Evolutionary conservation across 2,329 filamentous ascomycete genomes (phyloP).

Genomic region (Onygenales sp.): DNA sequence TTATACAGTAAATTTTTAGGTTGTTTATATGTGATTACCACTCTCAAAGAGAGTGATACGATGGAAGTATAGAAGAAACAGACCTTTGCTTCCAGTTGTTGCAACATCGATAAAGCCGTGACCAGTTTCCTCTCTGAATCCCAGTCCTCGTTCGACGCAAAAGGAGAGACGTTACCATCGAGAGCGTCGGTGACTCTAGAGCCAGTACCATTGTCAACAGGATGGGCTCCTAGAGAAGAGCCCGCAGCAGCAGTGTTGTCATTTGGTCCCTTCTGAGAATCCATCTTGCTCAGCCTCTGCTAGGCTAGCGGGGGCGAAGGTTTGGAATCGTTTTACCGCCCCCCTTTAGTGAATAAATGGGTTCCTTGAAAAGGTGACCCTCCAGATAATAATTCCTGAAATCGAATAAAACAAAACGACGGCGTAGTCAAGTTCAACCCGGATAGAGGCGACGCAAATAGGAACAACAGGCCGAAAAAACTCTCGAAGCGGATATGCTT

Average conservation of each 20-base stretch:
- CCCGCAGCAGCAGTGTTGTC: not conserved
- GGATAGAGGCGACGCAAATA: no score
- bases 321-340: no score
- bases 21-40: not conserved
- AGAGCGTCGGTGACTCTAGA: not conserved
- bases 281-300: not conserved
- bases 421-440: no score
- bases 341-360: no score
- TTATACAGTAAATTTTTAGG: not conserved
- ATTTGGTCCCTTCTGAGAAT: not conserved
- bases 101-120: conserved; percentile 30
- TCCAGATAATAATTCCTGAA: no score
- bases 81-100: conserved; percentile 26
- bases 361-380: no score
- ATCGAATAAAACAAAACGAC: no score
- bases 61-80: not conserved
- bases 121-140: conserved; percentile 30
- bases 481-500: no score
- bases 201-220: not conserved
- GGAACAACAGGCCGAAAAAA: no score
- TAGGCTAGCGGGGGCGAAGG: no score
- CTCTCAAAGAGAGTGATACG: not conserved
- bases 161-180: no score
- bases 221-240: not conserved
- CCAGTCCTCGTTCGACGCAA: conserved; percentile 11